phyloP scores from a whole-genome alignment of 495 filamentous ascomycete species.

The Xylaria castorea region DNA sequence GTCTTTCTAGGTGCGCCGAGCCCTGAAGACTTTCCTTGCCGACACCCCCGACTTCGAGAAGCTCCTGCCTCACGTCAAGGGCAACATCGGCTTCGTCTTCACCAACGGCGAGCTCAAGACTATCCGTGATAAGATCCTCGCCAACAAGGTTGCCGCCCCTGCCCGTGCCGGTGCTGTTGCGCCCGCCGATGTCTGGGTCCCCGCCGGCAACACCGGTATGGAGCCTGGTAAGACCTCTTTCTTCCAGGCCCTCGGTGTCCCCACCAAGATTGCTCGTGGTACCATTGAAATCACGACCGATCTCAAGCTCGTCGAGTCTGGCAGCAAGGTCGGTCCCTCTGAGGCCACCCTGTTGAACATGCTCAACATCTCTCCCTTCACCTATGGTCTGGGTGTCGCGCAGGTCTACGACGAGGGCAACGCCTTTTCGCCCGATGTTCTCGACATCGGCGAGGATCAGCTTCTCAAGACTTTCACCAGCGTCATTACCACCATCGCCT shows the following conservation, averaged over 20 bases:
- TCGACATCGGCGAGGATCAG: constrained; percentile 93
- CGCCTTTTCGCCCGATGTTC: constrained; percentile 79
- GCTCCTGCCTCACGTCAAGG: constrained; percentile 92
- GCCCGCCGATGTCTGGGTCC: constrained; percentile 87
- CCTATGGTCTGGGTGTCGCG: constrained; percentile 94
- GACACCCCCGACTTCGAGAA: constrained; percentile 97
- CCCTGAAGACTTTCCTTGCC: constrained; percentile 89
- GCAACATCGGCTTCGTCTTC: constrained; percentile 99
- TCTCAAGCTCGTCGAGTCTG: constrained; percentile 94
- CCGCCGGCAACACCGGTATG: constrained; percentile 99
- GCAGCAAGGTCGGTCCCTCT: constrained; percentile 94
- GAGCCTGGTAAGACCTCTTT: constrained; percentile 99
- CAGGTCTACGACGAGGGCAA: constrained; percentile 98
- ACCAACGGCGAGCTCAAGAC: constrained; percentile 94
- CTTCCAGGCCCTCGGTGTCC: constrained; percentile 99
- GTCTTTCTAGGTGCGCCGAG: constrained; percentile 79
- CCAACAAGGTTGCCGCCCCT: constrained; percentile 96
- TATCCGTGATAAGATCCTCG: constrained; percentile 89
- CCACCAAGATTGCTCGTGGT: constrained; percentile 99
- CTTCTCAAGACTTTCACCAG: constrained; percentile 82
- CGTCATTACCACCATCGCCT: constrained; percentile 86
- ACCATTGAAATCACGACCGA: constrained; percentile 99
- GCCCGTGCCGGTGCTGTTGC: constrained; percentile 96
- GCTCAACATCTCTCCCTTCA: constrained; percentile 99
- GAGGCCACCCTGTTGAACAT: constrained; percentile 99